phyloP scores from a whole-genome alignment of 768 basidiomycete species.

The Cytidiella melzeri region DNA sequence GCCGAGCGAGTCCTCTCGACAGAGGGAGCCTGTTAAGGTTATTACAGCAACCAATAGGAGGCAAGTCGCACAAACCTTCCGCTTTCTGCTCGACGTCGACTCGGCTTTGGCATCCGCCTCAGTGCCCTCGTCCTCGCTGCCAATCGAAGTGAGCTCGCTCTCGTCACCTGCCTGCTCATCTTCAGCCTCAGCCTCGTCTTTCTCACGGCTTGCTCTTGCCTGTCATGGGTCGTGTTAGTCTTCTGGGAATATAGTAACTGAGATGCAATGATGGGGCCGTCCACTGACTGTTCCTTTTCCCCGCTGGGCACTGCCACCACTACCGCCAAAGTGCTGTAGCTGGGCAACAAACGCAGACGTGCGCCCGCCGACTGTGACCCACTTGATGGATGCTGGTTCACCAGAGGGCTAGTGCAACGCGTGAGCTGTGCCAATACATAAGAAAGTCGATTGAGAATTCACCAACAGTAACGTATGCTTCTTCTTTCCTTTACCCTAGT shows the following conservation, averaged over 20 bases:
- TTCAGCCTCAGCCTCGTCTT: neutral
- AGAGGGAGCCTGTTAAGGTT: too few relatives aligned
- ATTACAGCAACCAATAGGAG: too few relatives aligned
- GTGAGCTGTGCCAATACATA: neutral
- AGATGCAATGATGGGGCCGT: neutral
- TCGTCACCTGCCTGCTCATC: neutral
- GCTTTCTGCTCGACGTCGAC: neutral
- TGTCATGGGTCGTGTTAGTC: too few relatives aligned
- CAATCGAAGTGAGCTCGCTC: neutral
- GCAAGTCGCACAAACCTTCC: neutral
- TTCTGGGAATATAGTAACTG: neutral
- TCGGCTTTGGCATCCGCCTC: neutral
- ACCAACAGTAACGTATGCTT: conserved; percentile 45
- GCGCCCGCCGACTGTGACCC: conserved; percentile 69
- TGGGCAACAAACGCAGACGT: conserved; percentile 69
- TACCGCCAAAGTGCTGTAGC: conserved; percentile 38
- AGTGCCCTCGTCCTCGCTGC: neutral
- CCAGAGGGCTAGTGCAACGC: conserved; percentile 49
- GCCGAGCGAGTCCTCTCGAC: too few relatives aligned
- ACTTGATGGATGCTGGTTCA: conserved; percentile 63
- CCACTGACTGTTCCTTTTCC: neutral
- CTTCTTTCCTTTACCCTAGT: conserved; percentile 50
- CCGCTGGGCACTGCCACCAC: neutral
- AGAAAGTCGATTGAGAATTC: conserved; percentile 5
- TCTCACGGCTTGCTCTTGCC: neutral